Base-by-base conservation (phyloP, 1,284 basidiomycete genomes). In the Fomitiporia mediterranea region DNA sequence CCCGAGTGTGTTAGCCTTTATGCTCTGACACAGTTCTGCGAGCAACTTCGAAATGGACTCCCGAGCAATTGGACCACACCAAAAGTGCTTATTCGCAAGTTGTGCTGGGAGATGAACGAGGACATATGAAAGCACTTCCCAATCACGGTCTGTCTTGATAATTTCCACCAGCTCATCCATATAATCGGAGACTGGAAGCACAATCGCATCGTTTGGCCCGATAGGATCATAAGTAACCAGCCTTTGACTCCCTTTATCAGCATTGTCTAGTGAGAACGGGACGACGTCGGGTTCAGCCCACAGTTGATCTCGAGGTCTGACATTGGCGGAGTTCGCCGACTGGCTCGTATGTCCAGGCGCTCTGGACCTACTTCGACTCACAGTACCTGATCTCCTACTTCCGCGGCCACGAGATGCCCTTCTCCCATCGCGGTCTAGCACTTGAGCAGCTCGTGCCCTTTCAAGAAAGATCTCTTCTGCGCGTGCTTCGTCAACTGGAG, bases 121-220 rank as follows among this genome's bases (percentile, higher is more conserved):
- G 3, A 96, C 77, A 66, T 97, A 99, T 2, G 94, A 94, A 13
- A 98, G 77, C 34, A 99, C 77, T 64, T 99, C 97, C 96, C 97
- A 99, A 61, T 90, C 92, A 47, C 76, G 81, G 66, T 94, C 93
- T 37, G 74, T 76, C 57, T 86, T 80, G 44, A 99, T 71, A 54
- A 98, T 79, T 1, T 76, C 75, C 57, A 87, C 75, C 40, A 97
- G 66, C 15, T 80, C 78, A 3, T 70, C 70, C 9, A 98, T 76
- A 64, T 97, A 96, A 43, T 80, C 73, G 2, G 94, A 94, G 2
- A 94, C 78, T 0, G 89, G 91, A 1, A 99, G 75, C 63, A 94
- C 76, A 11, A 77, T 67, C 34, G 68, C 63, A 2, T 72, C 69
- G 30, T 73, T 72, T 0, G 81, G 72, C 42, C 75, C 78, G n/a